Evolutionary conservation across 768 basidiomycete species (phyloP).

Genomic region (Lactarius trivialis): DNA sequence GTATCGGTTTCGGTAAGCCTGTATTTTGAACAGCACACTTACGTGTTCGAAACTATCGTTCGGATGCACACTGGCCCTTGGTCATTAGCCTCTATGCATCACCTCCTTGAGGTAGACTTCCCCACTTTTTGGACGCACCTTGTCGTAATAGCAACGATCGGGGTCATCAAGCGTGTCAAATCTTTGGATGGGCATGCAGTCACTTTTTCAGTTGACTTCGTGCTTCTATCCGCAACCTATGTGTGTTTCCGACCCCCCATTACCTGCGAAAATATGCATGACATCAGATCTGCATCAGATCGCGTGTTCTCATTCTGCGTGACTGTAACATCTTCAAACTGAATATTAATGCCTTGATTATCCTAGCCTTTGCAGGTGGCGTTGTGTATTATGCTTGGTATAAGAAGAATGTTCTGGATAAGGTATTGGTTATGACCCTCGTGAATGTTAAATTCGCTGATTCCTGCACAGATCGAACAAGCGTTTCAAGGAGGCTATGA

Average conservation of each 20-base stretch:
- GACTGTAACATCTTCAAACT: neutral
- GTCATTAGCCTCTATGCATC: neutral
- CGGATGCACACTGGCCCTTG: neutral
- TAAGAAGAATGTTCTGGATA: constrained; percentile 72
- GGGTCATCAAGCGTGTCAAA: neutral
- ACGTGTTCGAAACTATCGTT: neutral
- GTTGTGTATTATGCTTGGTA: constrained; percentile 72
- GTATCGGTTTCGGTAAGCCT: constrained; percentile 24
- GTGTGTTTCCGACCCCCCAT: neutral
- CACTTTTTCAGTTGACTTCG: neutral
- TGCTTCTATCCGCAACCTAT: neutral
- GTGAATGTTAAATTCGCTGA: neutral
- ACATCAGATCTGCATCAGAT: neutral
- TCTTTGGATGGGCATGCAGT: neutral
- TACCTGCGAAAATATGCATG: neutral
- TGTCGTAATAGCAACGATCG: neutral
- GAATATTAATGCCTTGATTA: neutral
- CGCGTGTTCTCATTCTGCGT: neutral
- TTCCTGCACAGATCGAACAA: constrained; percentile 51
- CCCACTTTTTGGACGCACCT: neutral
- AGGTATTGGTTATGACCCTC: constrained; percentile 38
- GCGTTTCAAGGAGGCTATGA: constrained; percentile 80
- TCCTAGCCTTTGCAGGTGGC: constrained; percentile 61
- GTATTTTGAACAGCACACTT: neutral
- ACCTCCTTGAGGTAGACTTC: neutral